Conservation (phyloP, 345 rosid genomes). For the Sonneratia alba region DNA sequence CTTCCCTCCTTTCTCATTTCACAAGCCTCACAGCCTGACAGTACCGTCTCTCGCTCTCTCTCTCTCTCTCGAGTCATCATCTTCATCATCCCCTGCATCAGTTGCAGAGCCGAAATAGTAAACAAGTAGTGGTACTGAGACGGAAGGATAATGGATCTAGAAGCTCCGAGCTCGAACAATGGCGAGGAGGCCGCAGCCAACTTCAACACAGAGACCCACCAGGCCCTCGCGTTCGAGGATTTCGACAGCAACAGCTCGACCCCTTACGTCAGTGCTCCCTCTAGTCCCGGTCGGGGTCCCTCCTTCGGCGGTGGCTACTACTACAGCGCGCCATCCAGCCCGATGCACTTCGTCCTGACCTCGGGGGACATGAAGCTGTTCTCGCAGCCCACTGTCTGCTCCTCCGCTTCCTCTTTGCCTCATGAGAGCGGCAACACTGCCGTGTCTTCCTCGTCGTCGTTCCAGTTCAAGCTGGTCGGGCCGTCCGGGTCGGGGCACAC, state of each 20-base stretch:
- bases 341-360: slow-evolving; percentile 69
- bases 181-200: slow-evolving; percentile 2
- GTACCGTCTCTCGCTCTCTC: background rate
- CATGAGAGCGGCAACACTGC: background rate
- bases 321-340: slow-evolving; percentile 92
- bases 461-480: slow-evolving; percentile 84
- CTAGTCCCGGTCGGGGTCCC: slow-evolving; percentile 67
- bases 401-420: slow-evolving; percentile 23
- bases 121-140: background rate
- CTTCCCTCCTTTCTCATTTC: background rate
- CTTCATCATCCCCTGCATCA: background rate
- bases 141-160: background rate
- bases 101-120: background rate
- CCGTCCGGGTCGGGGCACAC: slow-evolving; percentile 29
- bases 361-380: slow-evolving; percentile 16
- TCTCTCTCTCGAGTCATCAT: background rate
- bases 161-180: slow-evolving; percentile 12
- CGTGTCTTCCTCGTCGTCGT: slow-evolving; percentile 20
- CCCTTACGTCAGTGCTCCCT: slow-evolving; percentile 94
- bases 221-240: slow-evolving; percentile 15
- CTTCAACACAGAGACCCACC: background rate
- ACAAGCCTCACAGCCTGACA: background rate
- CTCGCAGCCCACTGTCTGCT: no score
- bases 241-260: slow-evolving; percentile 69
- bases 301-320: slow-evolving; percentile 28